Evolutionary conservation across 148 eudicot species (phyloP).

Genomic region (Hydrangea macrophylla): DNA sequence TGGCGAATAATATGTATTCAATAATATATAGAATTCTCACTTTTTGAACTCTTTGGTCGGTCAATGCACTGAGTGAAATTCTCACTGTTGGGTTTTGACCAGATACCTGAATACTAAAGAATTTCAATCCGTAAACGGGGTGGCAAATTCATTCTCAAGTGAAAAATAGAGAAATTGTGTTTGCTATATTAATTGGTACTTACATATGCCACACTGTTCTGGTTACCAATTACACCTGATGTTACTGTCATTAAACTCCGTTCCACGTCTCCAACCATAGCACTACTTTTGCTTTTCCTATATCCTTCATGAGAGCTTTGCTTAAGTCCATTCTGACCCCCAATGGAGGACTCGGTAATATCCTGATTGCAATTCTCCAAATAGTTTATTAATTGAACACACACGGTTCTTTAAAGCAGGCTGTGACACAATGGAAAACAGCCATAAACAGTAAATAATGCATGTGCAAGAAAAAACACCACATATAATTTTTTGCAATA

Average conservation of each 20-base stretch:
- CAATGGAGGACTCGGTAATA: slow-evolving; percentile 34
- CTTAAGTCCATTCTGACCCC: slow-evolving; percentile 26
- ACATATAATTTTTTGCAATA: too few species aligned
- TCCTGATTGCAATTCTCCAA: slow-evolving; percentile 43
- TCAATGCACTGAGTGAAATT: slow-evolving; percentile 83
- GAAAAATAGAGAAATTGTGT: background rate
- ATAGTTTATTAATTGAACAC: too few species aligned
- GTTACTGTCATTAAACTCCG: slow-evolving; percentile 55
- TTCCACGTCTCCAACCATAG: slow-evolving; percentile 35
- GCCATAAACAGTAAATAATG: background rate
- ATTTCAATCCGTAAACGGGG: slow-evolving; percentile 23
- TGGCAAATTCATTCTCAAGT: slow-evolving; percentile 8
- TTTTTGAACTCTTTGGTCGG: slow-evolving; percentile 65
- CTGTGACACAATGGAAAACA: too few species aligned
- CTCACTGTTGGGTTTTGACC: slow-evolving; percentile 75
- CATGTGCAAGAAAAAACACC: background rate
- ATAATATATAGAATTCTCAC: slow-evolving; percentile 36
- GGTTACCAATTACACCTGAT: slow-evolving; percentile 49
- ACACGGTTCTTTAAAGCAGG: too few species aligned
- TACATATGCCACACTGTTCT: slow-evolving; percentile 44
- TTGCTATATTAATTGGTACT: slow-evolving; percentile 23
- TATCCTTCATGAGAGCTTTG: slow-evolving; percentile 39
- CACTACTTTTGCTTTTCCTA: slow-evolving; percentile 29
- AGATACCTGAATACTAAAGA: slow-evolving; percentile 64
- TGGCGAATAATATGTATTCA: background rate